Base-by-base conservation (phyloP, 2,329 filamentous ascomycete genomes). In the Fusarium annulatum region DNA sequence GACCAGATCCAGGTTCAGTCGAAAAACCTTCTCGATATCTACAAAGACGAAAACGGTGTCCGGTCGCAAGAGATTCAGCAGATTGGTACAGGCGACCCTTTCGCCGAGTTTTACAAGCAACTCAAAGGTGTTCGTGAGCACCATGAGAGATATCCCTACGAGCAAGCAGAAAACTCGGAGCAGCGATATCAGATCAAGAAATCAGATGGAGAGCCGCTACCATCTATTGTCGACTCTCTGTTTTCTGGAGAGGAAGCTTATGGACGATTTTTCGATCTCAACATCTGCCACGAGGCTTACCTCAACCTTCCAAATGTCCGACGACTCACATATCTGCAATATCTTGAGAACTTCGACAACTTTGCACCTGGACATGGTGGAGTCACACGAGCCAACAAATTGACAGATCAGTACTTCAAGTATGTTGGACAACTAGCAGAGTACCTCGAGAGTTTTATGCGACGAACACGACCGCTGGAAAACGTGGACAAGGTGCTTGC, bases 221-320 rank as follows among this genome's bases (percentile, higher is more conserved):
- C 88, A 8, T 90, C 89, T 48, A 90, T 95, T 59, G 92, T 98
- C 53, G 96, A 98, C 79, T 91, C 90, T 65, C 93, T 98, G 86
- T 99, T 99, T 82, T 97, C 95, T 0, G 96, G 96, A 70, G 97
- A 99, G 83, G 96, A 99, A 82, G 93, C 92, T 0, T 98, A 93
- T 78, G 96, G 96, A 48, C 93, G 94, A 76, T 99, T 94, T 83
- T 93, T 99, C 78, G 96, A 99, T 81, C 85, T 99, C 52, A 96
- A 93, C 23, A 89, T 87, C 43, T 89, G 91, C 75, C 95, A 98
- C 82, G 96, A 98, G 79, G 88, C 93, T 19, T 99, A 95, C 80
- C 88, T 98, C 68, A 99, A 99, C 80, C 87, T 99, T 14, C 93
- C 94, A 5, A 92, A 93, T 59, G 91, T 95, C 26, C 97, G 97